Evolutionary conservation across 352 stramenopile species (phyloP).

Genomic region (Phytophthora fragariae): DNA sequence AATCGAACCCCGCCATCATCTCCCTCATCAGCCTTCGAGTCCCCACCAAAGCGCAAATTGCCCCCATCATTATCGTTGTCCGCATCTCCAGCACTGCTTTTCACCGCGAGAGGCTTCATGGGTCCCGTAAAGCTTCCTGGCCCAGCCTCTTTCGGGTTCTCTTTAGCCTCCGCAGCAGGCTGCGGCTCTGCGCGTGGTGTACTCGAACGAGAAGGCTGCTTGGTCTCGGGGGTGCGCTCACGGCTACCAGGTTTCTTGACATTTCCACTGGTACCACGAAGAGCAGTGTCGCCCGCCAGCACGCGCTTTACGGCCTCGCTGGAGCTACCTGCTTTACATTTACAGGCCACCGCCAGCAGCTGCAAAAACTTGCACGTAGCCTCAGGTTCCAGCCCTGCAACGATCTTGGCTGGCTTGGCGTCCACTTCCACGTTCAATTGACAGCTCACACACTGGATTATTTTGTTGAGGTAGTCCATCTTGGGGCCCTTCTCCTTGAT

Average conservation of each 20-base stretch:
- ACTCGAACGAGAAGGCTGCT: constrained; percentile 61
- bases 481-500: constrained; percentile 96
- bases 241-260: constrained; percentile 54
- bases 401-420: constrained; percentile 87
- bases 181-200: constrained; percentile 39
- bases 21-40: constrained; percentile 44
- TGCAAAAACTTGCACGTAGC: constrained; percentile 96
- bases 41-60: constrained; percentile 53
- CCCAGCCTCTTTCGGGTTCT: constrained; percentile 42
- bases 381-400: constrained; percentile 93
- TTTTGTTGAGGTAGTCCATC: constrained; percentile 90
- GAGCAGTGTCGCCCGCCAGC: constrained; percentile 57
- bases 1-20: constrained; percentile 36
- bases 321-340: constrained; percentile 71
- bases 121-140: constrained; percentile 61
- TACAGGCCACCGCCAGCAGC: constrained; percentile 85
- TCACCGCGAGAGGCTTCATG: constrained; percentile 66
- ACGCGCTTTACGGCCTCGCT: constrained; percentile 77
- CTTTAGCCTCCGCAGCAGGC: constrained; percentile 43
- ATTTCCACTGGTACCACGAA: constrained; percentile 42
- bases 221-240: constrained; percentile 62
- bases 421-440: constrained; percentile 90
- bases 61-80: constrained; percentile 60
- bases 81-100: constrained; percentile 33
- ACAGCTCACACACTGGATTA: constrained; percentile 90